Base-by-base conservation (phyloP, 495 filamentous ascomycete species). In the Pyronema domesticum region DNA sequence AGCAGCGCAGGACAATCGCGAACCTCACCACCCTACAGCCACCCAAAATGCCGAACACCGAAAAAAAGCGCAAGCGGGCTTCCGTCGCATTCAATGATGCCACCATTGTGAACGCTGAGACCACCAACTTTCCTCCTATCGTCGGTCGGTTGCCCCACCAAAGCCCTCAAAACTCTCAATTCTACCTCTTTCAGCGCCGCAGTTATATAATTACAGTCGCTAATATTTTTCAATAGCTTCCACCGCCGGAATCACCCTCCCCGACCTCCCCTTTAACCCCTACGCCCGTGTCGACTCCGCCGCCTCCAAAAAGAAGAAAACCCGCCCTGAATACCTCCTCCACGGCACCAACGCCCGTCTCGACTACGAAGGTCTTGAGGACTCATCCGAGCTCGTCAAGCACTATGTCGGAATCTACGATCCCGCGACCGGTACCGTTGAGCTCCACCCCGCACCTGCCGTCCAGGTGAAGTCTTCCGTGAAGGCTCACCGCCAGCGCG, bases 321-420 rank as follows among this genome's bases (percentile, higher is more conserved):
- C 57, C 67, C 63, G 61, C 60, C 72, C 61, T 18, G 82, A 89
- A 60, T 72, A 95, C 48, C 66, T 77, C 7, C 73, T 96, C 44
- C 80, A 94, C 52, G 78, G 83, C 56, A 86, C 89, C 5, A 80
- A 82, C 34, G 73, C 77, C 5, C 84, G 77, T 54, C 68, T 98
- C 55, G 85, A 95, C 68, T 95, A 89, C 65, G 76, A 76, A 14
- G 89, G 79, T 33, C 76, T 78, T 17, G 86, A 94, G 71, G 75
- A 77, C 11, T 75, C 76, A 55, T 69, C 68, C 5, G 68, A 75
- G 11, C 79, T 88, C 54, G 67, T 93, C 54, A 84, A 84, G 60
- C 84, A 95, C 68, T 98, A 93, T 68, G 68, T 95, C 56, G 91
- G 85, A 33, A 73, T 95, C 45, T 86, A 81, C 58, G 86, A 98